Conservation (phyloP, 371 early-diverging fungal species). For the Mortierella sp. region DNA sequence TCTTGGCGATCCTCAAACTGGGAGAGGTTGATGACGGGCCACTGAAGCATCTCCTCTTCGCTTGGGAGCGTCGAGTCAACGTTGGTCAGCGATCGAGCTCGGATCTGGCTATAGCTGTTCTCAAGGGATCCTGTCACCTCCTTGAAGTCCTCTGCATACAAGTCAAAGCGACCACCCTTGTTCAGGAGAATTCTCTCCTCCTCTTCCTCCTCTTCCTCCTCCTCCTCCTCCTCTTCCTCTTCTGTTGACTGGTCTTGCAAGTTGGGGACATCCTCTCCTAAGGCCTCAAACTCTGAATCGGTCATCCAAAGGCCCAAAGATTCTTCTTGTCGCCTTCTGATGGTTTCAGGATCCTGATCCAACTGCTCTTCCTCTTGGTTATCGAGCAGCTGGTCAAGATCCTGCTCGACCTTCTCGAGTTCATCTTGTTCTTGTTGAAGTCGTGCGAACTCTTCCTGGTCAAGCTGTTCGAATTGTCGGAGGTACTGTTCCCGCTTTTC, state of each 20-base stretch:
- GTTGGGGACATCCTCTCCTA: slow-evolving; percentile 2
- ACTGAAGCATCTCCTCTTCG: slow-evolving; percentile 48
- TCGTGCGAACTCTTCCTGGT: slow-evolving; percentile 16
- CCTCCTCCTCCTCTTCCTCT: not conserved
- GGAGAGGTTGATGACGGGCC: slow-evolving; percentile 34
- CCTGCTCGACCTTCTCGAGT: slow-evolving; percentile 40
- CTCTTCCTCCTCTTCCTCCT: not conserved
- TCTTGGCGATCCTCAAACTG: slow-evolving; percentile 42
- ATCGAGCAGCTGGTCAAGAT: slow-evolving; percentile 34
- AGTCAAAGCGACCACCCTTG: slow-evolving; percentile 16
- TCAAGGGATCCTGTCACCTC: slow-evolving; percentile 16
- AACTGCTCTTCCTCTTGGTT: slow-evolving; percentile 34
- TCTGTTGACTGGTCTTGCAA: no score
- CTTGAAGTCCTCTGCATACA: slow-evolving; percentile 29
- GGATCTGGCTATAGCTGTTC: not conserved
- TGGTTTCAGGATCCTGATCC: slow-evolving; percentile 32
- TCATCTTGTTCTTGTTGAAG: slow-evolving; percentile 38
- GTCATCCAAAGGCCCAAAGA: slow-evolving; percentile 50
- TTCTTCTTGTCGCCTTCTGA: slow-evolving; percentile 36
- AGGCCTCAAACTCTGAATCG: slow-evolving; percentile 34
- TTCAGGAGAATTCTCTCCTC: not conserved
- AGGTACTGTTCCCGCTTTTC: slow-evolving; percentile 29
- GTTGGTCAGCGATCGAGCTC: not conserved
- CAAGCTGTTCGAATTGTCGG: slow-evolving; percentile 15
- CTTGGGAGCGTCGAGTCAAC: slow-evolving; percentile 5